Evolutionary conservation across 768 basidiomycete genomes (phyloP).

Genomic region (Holtermannia corniformis): DNA sequence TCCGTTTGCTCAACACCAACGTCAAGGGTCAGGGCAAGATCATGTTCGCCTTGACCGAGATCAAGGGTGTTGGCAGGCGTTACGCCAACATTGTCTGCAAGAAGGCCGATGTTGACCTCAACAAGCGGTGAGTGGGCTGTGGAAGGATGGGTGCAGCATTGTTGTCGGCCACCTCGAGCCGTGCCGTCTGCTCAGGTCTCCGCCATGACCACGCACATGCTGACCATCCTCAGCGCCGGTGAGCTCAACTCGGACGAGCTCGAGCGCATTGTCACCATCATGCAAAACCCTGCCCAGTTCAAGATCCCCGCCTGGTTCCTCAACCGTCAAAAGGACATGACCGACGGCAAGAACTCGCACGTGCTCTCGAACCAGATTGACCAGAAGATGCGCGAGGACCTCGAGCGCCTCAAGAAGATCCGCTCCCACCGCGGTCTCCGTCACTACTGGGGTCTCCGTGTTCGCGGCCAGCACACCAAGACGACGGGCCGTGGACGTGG

Average conservation of each 20-base stretch:
- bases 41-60: constrained; percentile 96
- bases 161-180: neutral
- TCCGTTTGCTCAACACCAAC: constrained; percentile 95
- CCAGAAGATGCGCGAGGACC: constrained; percentile 94
- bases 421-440: constrained; percentile 92
- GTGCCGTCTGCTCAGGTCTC: neutral
- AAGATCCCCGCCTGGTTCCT: constrained; percentile 99
- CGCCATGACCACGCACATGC: neutral
- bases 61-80: constrained; percentile 98
- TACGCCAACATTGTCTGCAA: constrained; percentile 99
- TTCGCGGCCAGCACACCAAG: constrained; percentile 98
- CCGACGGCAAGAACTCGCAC: constrained; percentile 94
- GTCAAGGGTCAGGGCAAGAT: constrained; percentile 99
- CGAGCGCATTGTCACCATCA: constrained; percentile 96
- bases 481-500: constrained; percentile 61
- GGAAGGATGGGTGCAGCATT: neutral
- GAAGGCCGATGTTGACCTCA: constrained; percentile 98
- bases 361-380: constrained; percentile 93
- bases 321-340: constrained; percentile 97
- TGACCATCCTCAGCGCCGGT: constrained; percentile 65
- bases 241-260: constrained; percentile 99
- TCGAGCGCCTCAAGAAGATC: constrained; percentile 98
- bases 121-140: constrained; percentile 69
- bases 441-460: constrained; percentile 49
- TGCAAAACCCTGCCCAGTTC: constrained; percentile 98